These are phyloP conservation scores for Stereocaulon alpinum DNA, from an alignment of 495 filamentous ascomycete species.

Conservation along the genomic window DNA sequence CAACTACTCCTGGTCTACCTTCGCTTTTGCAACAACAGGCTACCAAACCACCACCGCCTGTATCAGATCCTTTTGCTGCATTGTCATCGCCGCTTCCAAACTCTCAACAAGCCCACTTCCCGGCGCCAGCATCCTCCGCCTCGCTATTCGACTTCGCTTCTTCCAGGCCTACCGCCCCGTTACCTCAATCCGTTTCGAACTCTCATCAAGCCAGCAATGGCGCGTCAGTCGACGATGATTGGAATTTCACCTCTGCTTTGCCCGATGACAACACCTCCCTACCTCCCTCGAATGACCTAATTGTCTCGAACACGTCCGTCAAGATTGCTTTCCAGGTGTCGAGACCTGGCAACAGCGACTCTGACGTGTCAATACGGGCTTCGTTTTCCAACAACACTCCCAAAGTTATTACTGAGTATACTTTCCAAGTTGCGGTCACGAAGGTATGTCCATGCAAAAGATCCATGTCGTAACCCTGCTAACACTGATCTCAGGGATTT, in stretches of 20 bases:
- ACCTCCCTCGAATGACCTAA: slow-evolving; percentile 48
- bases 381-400: slow-evolving; percentile 69
- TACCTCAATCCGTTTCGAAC: slow-evolving; percentile 1
- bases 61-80: slow-evolving; percentile 60
- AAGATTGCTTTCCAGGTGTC: slow-evolving; percentile 41
- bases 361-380: slow-evolving; percentile 44
- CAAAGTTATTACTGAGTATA: slow-evolving; percentile 63
- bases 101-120: slow-evolving; percentile 27
- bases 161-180: slow-evolving; percentile 21
- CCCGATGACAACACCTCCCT: slow-evolving; percentile 49
- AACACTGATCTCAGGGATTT: slow-evolving; percentile 50
- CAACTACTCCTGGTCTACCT: slow-evolving; percentile 36
- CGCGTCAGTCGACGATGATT: slow-evolving; percentile 60
- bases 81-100: slow-evolving; percentile 45
- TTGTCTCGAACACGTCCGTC: slow-evolving; percentile 47
- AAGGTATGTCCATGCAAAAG: slow-evolving; percentile 48
- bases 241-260: slow-evolving; percentile 83
- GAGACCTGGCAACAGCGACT: slow-evolving; percentile 33
- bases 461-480: slow-evolving; percentile 10
- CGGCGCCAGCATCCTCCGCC: slow-evolving; percentile 25
- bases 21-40: slow-evolving; percentile 29
- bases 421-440: slow-evolving; percentile 86
- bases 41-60: slow-evolving; percentile 31
- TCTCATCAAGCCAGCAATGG: slow-evolving; percentile 23
- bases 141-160: slow-evolving; percentile 37